A percentile compares a stretch with the other conserved stretches of the same genome.
These are phyloP conservation scores for Chalara sp. DNA, from an alignment of 2,329 filamentous ascomycete species.

Conservation along the genomic window DNA sequence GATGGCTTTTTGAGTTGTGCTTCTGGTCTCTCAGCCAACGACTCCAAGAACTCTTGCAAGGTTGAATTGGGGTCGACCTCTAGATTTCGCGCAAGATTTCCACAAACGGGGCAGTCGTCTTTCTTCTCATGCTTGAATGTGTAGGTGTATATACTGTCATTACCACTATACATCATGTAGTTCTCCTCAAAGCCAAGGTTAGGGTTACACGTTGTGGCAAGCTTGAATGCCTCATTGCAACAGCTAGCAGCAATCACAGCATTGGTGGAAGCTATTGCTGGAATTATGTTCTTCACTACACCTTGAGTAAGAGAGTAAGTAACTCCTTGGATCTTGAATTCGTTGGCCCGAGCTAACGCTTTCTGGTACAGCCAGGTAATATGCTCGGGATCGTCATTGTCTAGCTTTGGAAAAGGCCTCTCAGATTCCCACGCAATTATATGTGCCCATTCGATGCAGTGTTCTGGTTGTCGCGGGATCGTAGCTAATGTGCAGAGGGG, in stretches of 20 bases:
- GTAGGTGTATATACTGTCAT: slow-evolving; percentile 93
- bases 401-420: slow-evolving; percentile 75
- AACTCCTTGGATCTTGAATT: slow-evolving; percentile 87
- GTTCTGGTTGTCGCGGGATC: slow-evolving; percentile 92
- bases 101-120: slow-evolving; percentile 90
- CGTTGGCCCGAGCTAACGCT: slow-evolving; percentile 69
- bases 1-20: slow-evolving; percentile 92
- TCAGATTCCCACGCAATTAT: slow-evolving; percentile 94
- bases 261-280: slow-evolving; percentile 95
- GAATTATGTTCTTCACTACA: slow-evolving; percentile 98
- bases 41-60: slow-evolving; percentile 78
- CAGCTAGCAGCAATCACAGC: slow-evolving; percentile 93
- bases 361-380: slow-evolving; percentile 95
- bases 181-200: slow-evolving; percentile 73
- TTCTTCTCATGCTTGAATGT: slow-evolving; percentile 95
- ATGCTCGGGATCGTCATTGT: slow-evolving; percentile 94
- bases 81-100: slow-evolving; percentile 71
- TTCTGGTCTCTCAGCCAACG: slow-evolving; percentile 74
- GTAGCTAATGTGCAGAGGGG: slow-evolving; percentile 94
- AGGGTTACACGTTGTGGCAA: slow-evolving; percentile 76
- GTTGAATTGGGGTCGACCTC: slow-evolving; percentile 64
- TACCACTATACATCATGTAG: slow-evolving; percentile 99
- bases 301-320: slow-evolving; percentile 96
- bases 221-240: slow-evolving; percentile 95
- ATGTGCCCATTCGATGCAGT: slow-evolving; percentile 98